These are phyloP conservation scores for Fusarium drepaniforme DNA, from an alignment of 2,329 filamentous ascomycete species.

Conservation along the genomic window DNA sequence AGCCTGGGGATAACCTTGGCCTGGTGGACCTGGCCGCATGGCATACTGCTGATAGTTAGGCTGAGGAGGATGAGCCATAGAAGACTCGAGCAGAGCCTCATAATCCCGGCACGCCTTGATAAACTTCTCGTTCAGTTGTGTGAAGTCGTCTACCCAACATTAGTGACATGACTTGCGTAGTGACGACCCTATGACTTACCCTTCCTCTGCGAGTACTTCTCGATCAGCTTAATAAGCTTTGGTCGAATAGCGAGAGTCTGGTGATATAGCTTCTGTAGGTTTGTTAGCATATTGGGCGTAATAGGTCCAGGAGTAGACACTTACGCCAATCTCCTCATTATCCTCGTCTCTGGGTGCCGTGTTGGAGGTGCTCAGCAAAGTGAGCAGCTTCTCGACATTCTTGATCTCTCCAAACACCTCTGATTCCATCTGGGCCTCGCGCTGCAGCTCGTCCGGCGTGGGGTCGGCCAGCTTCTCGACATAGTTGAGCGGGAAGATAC, in stretches of 20 bases:
- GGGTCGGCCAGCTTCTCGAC: conserved; percentile 97
- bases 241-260: conserved; percentile 94
- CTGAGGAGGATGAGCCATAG: conserved; percentile 93
- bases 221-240: conserved; percentile 97
- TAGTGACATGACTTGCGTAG: conserved; percentile 20
- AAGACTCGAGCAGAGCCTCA: conserved; percentile 93
- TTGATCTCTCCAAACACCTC: conserved; percentile 75
- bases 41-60: conserved; percentile 79
- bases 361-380: conserved; percentile 88
- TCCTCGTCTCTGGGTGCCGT: conserved; percentile 86
- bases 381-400: conserved; percentile 79
- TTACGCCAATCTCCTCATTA: conserved; percentile 94
- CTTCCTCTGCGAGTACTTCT: conserved; percentile 99
- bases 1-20: conserved; percentile 58
- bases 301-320: conserved; percentile 36
- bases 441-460: conserved; percentile 91
- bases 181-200: conserved; percentile 62
- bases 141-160: conserved; percentile 84
- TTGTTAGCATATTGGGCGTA: conserved; percentile 47
- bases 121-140: conserved; percentile 98
- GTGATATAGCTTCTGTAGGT: conserved; percentile 80
- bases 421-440: conserved; percentile 94
- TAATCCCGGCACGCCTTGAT: conserved; percentile 98
- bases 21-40: conserved; percentile 63
- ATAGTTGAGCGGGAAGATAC: conserved; percentile 98